A percentile compares a stretch with the other conserved stretches of the same genome.
Evolutionary conservation across 306 rosid genomes (phyloP).

Genomic region (Cyclanthera cordifolia): DNA sequence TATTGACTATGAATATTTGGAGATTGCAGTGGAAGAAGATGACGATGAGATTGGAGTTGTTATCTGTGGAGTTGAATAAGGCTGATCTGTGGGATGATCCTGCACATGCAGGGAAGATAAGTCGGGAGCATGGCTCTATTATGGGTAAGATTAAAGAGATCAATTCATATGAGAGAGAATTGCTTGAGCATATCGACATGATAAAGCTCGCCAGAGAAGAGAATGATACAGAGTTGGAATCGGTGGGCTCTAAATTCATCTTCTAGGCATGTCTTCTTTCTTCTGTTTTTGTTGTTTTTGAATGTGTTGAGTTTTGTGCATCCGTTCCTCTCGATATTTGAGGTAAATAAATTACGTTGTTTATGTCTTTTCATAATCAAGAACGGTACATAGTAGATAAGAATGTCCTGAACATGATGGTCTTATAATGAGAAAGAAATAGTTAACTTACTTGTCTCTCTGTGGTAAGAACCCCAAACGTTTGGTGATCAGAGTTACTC

Average conservation of each 20-base stretch:
- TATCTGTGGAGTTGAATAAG: constrained; percentile 51
- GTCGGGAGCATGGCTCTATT: constrained; percentile 84
- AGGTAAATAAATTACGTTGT: not conserved
- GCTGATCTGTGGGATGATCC: constrained; percentile 78
- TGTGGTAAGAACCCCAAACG: not conserved
- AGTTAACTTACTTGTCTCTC: not conserved
- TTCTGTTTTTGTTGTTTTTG: constrained; percentile 14
- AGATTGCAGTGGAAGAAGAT: constrained; percentile 74
- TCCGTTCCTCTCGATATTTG: not conserved
- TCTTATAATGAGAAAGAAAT: not conserved
- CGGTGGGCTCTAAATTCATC: constrained; percentile 69
- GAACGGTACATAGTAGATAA: not conserved
- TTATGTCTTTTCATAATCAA: not conserved
- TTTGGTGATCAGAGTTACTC: not conserved
- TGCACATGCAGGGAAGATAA: constrained; percentile 55
- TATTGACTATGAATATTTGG: not conserved
- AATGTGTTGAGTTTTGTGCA: not conserved
- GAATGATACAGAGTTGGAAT: constrained; percentile 70
- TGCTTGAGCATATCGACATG: constrained; percentile 86
- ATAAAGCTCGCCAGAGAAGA: constrained; percentile 81
- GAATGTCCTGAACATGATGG: not conserved
- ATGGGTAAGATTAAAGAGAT: constrained; percentile 77
- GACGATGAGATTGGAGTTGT: constrained; percentile 52
- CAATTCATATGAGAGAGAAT: constrained; percentile 58
- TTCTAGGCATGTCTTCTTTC: constrained; percentile 61